Evolutionary conservation across 1,284 basidiomycete genomes (phyloP).

Genomic region (Trametes polyzona): DNA sequence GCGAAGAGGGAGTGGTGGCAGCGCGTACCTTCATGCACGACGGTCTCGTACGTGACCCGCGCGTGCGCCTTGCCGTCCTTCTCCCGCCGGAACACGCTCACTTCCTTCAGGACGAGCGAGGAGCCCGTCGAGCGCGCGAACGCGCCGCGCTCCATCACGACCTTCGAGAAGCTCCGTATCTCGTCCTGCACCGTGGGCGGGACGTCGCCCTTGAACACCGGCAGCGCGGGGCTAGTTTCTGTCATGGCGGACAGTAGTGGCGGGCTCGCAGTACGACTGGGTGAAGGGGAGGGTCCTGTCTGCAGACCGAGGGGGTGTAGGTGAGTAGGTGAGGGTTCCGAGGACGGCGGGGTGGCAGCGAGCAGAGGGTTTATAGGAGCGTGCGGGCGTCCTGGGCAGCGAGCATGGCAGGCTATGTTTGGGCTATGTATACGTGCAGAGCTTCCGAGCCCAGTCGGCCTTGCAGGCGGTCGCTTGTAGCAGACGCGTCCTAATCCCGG

Average conservation of each 20-base stretch:
- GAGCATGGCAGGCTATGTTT: constrained; percentile 11
- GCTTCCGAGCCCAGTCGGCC: not conserved
- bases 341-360: not conserved
- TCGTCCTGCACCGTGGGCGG: constrained; percentile 1
- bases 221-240: not conserved
- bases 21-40: constrained; percentile 11
- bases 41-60: constrained; percentile 10
- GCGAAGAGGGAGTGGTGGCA: not conserved
- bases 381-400: constrained; percentile 10
- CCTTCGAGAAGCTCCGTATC: constrained; percentile 4
- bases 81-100: constrained; percentile 7
- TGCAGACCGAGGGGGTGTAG: not conserved
- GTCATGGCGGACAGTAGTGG: not conserved
- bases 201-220: constrained; percentile 7
- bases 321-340: not conserved
- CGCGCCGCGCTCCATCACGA: constrained; percentile 4
- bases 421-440: constrained; percentile 9
- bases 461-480: constrained; percentile 10
- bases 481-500: not conserved
- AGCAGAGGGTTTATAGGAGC: constrained; percentile 4
- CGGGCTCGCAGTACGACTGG: too few relatives aligned
- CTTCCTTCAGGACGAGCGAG: constrained; percentile 13
- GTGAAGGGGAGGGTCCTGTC: not conserved
- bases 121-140: constrained; percentile 15
- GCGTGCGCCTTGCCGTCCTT: constrained; percentile 17